A percentile compares a stretch with the other conserved stretches of the same genome.
Evolutionary conservation across 768 basidiomycete species (phyloP).

Genomic region (Kwoniella newhampshirensis): DNA sequence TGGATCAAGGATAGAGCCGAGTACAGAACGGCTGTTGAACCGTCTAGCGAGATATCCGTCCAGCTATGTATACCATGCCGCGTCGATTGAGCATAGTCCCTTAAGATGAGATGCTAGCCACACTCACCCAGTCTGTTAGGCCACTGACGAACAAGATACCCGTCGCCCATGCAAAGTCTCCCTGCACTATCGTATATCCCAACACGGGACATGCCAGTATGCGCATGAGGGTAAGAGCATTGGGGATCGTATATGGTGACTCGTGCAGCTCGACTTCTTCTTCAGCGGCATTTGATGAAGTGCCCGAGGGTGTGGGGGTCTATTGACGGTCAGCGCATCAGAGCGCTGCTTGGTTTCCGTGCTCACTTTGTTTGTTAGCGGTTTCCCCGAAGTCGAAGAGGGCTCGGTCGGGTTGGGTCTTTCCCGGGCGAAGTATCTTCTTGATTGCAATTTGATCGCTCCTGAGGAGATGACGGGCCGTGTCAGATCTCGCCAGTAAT

Average conservation of each 20-base stretch:
- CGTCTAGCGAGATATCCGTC: conserved; percentile 88
- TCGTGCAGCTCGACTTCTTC: conserved; percentile 41
- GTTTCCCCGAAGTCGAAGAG: neutral
- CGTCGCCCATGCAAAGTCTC: conserved; percentile 77
- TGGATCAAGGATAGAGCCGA: conserved; percentile 93
- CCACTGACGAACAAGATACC: conserved; percentile 84
- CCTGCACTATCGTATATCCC: conserved; percentile 83
- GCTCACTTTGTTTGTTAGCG: neutral
- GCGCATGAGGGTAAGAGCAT: conserved; percentile 80
- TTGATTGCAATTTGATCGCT: neutral
- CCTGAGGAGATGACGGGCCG: neutral
- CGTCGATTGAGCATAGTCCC: neutral
- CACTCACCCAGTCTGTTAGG: conserved; percentile 76
- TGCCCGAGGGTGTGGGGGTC: too few relatives aligned
- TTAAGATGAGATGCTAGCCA: conserved; percentile 1
- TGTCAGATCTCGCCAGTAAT: neutral
- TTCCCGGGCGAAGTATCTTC: neutral
- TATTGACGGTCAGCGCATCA: too few relatives aligned
- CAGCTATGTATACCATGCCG: conserved; percentile 58
- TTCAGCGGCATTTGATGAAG: conserved; percentile 1
- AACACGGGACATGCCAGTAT: conserved; percentile 85
- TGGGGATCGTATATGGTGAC: conserved; percentile 78
- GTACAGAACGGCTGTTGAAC: conserved; percentile 82
- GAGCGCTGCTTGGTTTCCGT: too few relatives aligned
- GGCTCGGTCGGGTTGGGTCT: neutral